Evolutionary conservation across 768 basidiomycete species (phyloP), one percentile per base, ranked within the genome.

Genomic region (Tricholoma sp.): DNA sequence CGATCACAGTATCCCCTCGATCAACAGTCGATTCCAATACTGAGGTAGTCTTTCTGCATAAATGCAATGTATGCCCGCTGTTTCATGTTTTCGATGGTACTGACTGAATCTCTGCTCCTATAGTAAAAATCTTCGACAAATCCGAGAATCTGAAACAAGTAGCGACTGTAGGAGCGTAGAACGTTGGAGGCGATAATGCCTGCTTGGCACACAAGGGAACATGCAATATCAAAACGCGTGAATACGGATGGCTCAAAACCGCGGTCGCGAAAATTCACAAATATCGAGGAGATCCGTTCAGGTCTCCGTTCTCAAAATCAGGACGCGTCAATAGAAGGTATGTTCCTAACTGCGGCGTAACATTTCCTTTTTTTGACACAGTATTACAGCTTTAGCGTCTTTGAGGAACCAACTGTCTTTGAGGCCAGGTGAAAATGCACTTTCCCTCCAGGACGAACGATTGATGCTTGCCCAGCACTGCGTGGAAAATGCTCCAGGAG

Each of bases 321-420:
- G 24, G 74, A 74, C 8, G 61, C 53, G 29, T 50, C 75, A 29
- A 66, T 60, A 1, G 62, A 71, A 65, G 68, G 77, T 76, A 32
- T 24, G 59, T 50, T 29, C 32, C 17, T 33, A 18, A 28, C 17
- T 52, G 45, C 42, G 6, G 29, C 53, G 4, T 11, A n/a, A 33
- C 4, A 41, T 15, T 13, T 50, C 33, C 31, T 11, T 32, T 45
- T 58, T 56, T 61, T 50, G 50, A 62, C 56, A 45, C 41, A 53
- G 33, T 55, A 55, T 53, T 50, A 31, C 39, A 79, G 79, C 69
- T 56, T 68, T 90, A 31, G 77, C 69, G 28, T 72, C 78, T 4
- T 65, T 92, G 57, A 76, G 88, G 36, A 88, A 88, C 60, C 85
- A 86, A 57, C 65, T 91, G 13, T 80, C 80, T 3, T 61, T 83